Conservation (phyloP, 495 filamentous ascomycete genomes). For the Terfezia boudieri region DNA sequence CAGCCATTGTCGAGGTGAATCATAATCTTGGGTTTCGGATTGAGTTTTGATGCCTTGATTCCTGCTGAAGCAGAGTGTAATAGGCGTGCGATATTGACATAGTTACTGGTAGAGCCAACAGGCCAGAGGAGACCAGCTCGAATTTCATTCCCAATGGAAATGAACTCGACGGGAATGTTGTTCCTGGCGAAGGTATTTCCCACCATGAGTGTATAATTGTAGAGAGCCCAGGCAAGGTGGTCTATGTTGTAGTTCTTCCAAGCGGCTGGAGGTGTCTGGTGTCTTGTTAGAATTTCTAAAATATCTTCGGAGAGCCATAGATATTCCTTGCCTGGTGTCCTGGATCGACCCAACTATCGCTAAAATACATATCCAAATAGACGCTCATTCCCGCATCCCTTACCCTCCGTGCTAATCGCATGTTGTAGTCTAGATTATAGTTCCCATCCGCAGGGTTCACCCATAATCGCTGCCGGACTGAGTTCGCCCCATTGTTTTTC, state of each 20-base stretch:
- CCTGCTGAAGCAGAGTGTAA: constrained; percentile 40
- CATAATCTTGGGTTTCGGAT: constrained; percentile 37
- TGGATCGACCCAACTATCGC: constrained; percentile 40
- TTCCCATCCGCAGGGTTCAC: constrained; percentile 40
- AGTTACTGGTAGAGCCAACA: constrained; percentile 29
- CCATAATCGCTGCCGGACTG: constrained; percentile 50
- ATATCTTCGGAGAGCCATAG: constrained; percentile 4
- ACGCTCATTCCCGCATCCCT: constrained; percentile 39
- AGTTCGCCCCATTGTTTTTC: constrained; percentile 40
- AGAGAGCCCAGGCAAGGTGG: constrained; percentile 35
- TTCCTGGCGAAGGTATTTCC: constrained; percentile 35
- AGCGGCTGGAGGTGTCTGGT: constrained; percentile 16
- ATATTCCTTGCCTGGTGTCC: constrained; percentile 19
- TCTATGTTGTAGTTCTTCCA: constrained; percentile 29
- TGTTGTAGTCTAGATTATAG: constrained; percentile 47
- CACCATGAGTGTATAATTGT: constrained; percentile 41
- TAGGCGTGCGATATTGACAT: constrained; percentile 35
- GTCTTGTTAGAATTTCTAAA: constrained; percentile 2
- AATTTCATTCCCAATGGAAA: constrained; percentile 54
- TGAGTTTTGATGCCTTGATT: constrained; percentile 36
- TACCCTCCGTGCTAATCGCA: constrained; percentile 40
- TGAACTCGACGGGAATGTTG: constrained; percentile 32
- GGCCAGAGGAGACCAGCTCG: constrained; percentile 41
- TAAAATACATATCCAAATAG: constrained; percentile 49
- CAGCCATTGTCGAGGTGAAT: constrained; percentile 51